A percentile compares a stretch with the other conserved stretches of the same genome.
Conservation (phyloP, 2,329 filamentous ascomycete species). For the Capronia coronata region DNA sequence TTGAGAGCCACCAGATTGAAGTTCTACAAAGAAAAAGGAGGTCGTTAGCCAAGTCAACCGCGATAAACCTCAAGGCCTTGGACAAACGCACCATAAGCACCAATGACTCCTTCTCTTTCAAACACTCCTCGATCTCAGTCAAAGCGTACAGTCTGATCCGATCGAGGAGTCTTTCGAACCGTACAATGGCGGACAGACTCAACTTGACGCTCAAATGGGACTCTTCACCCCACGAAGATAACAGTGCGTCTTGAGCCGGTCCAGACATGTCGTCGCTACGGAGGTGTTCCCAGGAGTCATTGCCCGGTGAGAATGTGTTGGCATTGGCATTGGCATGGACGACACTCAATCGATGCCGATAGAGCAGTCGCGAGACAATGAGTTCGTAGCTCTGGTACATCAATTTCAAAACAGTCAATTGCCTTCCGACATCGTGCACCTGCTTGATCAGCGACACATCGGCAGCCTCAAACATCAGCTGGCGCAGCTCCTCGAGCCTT, state of each 20-base stretch:
- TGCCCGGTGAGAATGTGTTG: slow-evolving; percentile 5
- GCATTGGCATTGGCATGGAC: not conserved
- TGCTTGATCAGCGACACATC: slow-evolving; percentile 42
- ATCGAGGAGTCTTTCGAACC: slow-evolving; percentile 56
- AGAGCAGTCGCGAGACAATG: slow-evolving; percentile 56
- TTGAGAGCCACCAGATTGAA: slow-evolving; percentile 73
- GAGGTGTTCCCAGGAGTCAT: too few relatives aligned
- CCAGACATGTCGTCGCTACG: not conserved
- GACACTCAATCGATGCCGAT: slow-evolving; percentile 37
- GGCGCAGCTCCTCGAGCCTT: slow-evolving; percentile 46
- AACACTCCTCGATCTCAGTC: slow-evolving; percentile 57
- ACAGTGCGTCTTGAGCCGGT: not conserved
- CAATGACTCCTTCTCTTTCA: slow-evolving; percentile 63
- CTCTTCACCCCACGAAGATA: slow-evolving; percentile 9
- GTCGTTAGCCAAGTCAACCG: not conserved
- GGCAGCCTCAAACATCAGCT: slow-evolving; percentile 50
- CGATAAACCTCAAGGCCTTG: not conserved
- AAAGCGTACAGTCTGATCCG: slow-evolving; percentile 57
- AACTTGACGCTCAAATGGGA: slow-evolving; percentile 33
- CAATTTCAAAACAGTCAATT: slow-evolving; percentile 55
- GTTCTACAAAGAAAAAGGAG: slow-evolving; percentile 50
- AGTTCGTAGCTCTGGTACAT: slow-evolving; percentile 57
- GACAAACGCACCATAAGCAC: slow-evolving; percentile 54
- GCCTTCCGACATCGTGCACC: slow-evolving; percentile 55
- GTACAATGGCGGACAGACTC: slow-evolving; percentile 47